These are phyloP conservation scores for Jacaranda copaia DNA, from an alignment of 257 asterid species.

Conservation along the genomic window DNA sequence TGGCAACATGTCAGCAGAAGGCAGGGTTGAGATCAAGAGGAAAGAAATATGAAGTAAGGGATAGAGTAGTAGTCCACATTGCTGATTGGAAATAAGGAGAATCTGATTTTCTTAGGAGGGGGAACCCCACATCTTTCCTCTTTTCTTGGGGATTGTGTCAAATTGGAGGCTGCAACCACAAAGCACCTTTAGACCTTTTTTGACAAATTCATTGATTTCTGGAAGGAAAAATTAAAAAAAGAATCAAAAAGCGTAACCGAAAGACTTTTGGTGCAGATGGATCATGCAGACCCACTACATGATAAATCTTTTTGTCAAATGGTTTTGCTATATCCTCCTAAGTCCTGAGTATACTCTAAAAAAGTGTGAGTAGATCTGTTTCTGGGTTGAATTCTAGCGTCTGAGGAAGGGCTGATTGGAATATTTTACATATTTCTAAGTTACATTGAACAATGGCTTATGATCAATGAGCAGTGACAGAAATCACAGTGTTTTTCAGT, in stretches of 20 bases:
- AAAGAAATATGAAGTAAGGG: background rate
- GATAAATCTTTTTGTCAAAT: background rate
- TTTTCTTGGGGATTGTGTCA: background rate
- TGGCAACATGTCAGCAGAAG: background rate
- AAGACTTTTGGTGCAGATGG: background rate
- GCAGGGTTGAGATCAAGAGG: background rate
- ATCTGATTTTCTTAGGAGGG: background rate
- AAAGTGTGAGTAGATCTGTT: background rate
- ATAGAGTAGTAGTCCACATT: background rate
- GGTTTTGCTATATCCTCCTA: background rate
- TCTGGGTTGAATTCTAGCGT: constrained; percentile 5
- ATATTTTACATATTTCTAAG: background rate
- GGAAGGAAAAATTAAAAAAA: background rate
- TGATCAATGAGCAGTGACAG: background rate
- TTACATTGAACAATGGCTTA: background rate
- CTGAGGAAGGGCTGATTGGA: constrained; percentile 1
- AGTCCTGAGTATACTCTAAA: background rate
- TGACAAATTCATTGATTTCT: background rate
- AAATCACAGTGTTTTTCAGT: background rate
- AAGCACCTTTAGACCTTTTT: background rate
- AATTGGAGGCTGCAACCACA: background rate
- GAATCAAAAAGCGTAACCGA: background rate
- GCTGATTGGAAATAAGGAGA: background rate
- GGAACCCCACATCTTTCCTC: background rate
- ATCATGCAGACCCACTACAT: background rate